phyloP scores from a whole-genome alignment of 1,284 basidiomycete genomes.

The Pholiota adiposa region DNA sequence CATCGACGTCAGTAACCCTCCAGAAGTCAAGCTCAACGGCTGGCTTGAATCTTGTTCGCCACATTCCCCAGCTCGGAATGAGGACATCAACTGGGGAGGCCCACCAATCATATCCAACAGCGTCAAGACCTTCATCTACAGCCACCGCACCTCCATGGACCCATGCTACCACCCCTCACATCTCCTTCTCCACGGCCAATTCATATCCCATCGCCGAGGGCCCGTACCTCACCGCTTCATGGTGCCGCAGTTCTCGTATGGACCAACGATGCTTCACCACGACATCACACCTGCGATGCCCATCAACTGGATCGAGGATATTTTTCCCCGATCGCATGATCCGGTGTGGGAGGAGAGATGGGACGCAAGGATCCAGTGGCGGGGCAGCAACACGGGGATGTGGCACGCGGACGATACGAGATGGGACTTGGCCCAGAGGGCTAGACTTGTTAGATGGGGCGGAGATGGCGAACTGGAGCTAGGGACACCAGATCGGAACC shows the following conservation, averaged over 20 bases:
- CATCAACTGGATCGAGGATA: conserved; percentile 49
- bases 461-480: conserved; percentile 37
- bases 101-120: conserved; percentile 14
- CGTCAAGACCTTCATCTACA: conserved; percentile 56
- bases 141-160: conserved; percentile 60
- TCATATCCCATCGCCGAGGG: conserved; percentile 54
- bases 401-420: conserved; percentile 42
- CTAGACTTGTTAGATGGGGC: conserved; percentile 39
- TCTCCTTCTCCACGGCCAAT: conserved; percentile 57
- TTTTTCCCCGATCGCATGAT: conserved; percentile 43
- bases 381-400: conserved; percentile 70
- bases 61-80: conserved; percentile 38
- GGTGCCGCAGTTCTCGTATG: conserved; percentile 61
- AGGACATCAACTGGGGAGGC: conserved; percentile 31
- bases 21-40: conserved; percentile 36
- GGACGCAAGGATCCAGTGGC: conserved; percentile 62
- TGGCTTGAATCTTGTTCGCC: conserved; percentile 48
- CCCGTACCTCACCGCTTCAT: conserved; percentile 45
- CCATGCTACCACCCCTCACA: conserved; percentile 60
- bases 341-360: conserved; percentile 57
- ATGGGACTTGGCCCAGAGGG: conserved; percentile 58
- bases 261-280: conserved; percentile 58
- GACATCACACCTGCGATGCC: conserved; percentile 61
- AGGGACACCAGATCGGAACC: neutral
- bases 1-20: conserved; percentile 39